Conservation (phyloP, 75 land plant species). For the Ceratopteris richardii region DNA sequence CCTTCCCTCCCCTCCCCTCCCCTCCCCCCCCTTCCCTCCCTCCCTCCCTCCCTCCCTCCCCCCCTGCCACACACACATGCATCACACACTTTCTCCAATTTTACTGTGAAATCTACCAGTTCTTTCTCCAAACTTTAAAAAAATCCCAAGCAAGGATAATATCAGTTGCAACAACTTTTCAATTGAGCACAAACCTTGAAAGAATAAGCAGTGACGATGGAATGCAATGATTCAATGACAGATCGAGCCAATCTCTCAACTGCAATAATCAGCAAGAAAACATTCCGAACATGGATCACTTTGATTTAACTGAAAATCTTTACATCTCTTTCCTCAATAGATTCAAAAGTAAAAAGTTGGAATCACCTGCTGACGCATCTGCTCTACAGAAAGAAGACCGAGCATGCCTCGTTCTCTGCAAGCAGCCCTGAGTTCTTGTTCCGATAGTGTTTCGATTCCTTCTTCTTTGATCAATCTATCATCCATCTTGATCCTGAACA, state of each 20-base stretch:
- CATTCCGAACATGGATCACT: background rate
- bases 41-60: too few species aligned
- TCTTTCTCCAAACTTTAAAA: too few species aligned
- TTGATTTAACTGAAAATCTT: background rate
- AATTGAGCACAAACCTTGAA: conserved; percentile 76
- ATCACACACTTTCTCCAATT: too few species aligned
- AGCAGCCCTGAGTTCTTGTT: conserved; percentile 84
- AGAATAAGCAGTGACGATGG: conserved; percentile 98
- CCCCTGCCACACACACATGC: too few species aligned
- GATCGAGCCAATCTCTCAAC: conserved; percentile 90
- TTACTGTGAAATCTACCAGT: too few species aligned
- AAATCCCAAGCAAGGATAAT: too few species aligned
- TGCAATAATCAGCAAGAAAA: conserved; percentile 19
- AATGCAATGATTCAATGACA: conserved; percentile 82
- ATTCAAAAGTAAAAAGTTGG: too few species aligned
- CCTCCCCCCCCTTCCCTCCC: too few species aligned
- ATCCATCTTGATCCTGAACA: conserved; percentile 80
- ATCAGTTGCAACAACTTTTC: too few species aligned
- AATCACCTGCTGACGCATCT: conserved; percentile 81
- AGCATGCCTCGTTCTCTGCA: conserved; percentile 91
- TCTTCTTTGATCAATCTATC: conserved; percentile 89
- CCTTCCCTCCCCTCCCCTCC: too few species aligned
- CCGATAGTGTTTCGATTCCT: conserved; percentile 93
- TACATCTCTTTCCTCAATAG: background rate
- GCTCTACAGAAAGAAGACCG: conserved; percentile 72